phyloP scores from a whole-genome alignment of 441 rosid genomes.

The Erodium texanum region DNA sequence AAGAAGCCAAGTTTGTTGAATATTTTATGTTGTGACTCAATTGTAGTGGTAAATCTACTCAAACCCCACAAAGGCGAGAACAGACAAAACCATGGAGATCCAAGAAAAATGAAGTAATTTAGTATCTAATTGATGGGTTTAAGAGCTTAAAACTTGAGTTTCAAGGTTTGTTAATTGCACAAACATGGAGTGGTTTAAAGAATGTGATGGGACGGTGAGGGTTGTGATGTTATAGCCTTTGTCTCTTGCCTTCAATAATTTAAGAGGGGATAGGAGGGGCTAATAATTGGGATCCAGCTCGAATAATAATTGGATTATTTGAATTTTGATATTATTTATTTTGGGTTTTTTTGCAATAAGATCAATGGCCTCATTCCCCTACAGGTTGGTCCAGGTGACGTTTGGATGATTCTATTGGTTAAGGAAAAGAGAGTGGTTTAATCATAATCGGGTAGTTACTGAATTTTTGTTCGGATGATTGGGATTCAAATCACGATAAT shows the following conservation, averaged over 20 bases:
- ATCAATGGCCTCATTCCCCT: conserved; percentile 14
- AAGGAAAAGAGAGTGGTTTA: background rate
- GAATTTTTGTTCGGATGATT: too few relatives aligned
- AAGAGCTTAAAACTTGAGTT: background rate
- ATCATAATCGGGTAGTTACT: conserved; percentile 22
- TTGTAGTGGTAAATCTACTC: background rate
- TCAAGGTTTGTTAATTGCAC: background rate
- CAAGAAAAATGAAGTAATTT: background rate
- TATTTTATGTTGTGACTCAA: background rate
- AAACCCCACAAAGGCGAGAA: background rate
- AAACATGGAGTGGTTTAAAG: conserved; percentile 14
- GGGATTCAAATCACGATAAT: too few relatives aligned
- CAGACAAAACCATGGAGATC: background rate
- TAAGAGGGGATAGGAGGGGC: conserved; percentile 16
- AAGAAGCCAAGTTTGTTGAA: background rate
- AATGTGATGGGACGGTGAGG: conserved; percentile 5
- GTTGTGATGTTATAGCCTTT: conserved; percentile 15
- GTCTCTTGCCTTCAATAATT: conserved; percentile 16
- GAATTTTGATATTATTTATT: conserved; percentile 4
- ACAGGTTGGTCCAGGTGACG: conserved; percentile 37
- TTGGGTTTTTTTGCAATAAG: background rate
- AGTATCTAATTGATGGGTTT: background rate
- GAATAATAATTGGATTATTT: conserved; percentile 18
- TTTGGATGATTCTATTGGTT: conserved; percentile 2
- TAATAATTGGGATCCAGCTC: conserved; percentile 36